Base-by-base conservation (phyloP, 2,329 filamentous ascomycete species). In the Akanthomyces dipterigenus region DNA sequence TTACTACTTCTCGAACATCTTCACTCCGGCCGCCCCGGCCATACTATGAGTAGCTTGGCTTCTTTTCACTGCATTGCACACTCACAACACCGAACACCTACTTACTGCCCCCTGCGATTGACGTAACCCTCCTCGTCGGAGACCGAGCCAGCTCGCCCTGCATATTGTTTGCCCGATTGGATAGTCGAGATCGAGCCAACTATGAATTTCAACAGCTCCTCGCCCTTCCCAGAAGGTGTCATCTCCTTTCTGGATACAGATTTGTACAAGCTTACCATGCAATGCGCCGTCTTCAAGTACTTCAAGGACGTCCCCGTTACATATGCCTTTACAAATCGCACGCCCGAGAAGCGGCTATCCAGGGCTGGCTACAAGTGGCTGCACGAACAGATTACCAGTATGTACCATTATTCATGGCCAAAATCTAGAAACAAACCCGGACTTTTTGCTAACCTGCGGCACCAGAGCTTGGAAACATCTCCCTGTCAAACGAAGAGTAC, bases 191-290 rank as follows among this genome's bases (percentile, higher is more conserved):
- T 14, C 26, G 7, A 20, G 34, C 14, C 61, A 51, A 65, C 40
- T 64, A 88, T 88, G 85, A 83, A 85, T 65, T 88, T 88, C 75
- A 86, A 87, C 73, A 84, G 81, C 76, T 83, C 83, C 36, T 85
- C 83, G 61, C 83, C 84, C 62, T 87, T 82, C 64, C 87, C 89
- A 5, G 89, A 90, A 76, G 90, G 90, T 56, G 85, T 93, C 71
- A 89, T 87, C 70, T 93, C 90, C 70, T 88, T 95, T 71, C 80
- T 95, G 60, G 90, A 95, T 71, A 93, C 89, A 18, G 85, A 88
- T 67, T 71, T 99, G 64, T 99, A 97, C 84, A 99, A 99, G 77
- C 77, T 99, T 75, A 99, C 95, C 22, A 99, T 99, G 95, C 95
- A 99, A 88, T 96, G 90, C 72, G 92, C 92, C 64, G 88, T 98